A percentile compares a stretch with the other conserved stretches of the same genome.
Evolutionary conservation across 768 basidiomycete species (phyloP).

Genomic region (Macrolepiota fuliginosa): DNA sequence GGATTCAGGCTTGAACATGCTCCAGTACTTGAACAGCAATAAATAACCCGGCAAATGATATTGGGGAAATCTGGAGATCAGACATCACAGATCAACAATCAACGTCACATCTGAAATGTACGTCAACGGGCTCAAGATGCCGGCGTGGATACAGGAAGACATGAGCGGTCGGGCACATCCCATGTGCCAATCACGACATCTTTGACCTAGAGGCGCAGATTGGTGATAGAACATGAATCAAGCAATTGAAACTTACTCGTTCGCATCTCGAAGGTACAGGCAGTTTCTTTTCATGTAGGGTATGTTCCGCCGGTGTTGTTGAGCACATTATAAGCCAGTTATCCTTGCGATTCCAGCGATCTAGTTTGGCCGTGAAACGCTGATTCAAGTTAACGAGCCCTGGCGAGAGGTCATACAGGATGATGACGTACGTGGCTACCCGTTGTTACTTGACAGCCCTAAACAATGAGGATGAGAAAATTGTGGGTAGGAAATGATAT

Average conservation of each 20-base stretch:
- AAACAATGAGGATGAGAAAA: background rate
- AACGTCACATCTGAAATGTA: too few species aligned
- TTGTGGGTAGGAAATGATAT: background rate
- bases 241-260: background rate
- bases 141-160: background rate
- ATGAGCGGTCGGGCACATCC: background rate
- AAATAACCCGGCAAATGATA: too few species aligned
- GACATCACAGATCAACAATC: too few species aligned
- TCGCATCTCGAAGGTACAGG: background rate
- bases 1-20: too few species aligned
- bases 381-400: background rate
- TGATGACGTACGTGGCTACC: background rate
- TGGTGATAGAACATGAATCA: background rate
- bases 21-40: too few species aligned
- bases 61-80: too few species aligned
- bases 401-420: background rate
- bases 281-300: background rate
- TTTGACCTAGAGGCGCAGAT: background rate
- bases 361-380: constrained; percentile 1
- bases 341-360: background rate
- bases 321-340: constrained; percentile 7
- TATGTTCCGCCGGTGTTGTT: background rate
- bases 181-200: background rate
- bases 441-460: constrained; percentile 3
- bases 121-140: background rate